Base-by-base conservation (phyloP, 1,284 basidiomycete genomes). In the Exobasidium rhododendri region DNA sequence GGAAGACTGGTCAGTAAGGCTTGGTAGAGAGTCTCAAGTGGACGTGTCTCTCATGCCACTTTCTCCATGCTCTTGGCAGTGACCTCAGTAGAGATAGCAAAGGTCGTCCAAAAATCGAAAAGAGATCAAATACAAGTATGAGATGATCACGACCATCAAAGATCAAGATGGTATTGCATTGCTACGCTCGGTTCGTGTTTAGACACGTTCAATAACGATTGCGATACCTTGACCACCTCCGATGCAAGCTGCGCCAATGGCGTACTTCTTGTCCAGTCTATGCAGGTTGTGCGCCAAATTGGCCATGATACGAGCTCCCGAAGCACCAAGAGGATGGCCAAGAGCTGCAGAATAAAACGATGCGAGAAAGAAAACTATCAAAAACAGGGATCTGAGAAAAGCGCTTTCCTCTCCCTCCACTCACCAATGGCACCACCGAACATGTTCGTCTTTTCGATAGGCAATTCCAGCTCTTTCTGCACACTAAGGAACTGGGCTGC, bases 401-500 rank as follows among this genome's bases (percentile, higher is more conserved):
- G 32, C 17, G 35, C 17, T 10, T 40, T 40, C 17, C 35, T 40
- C 35, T 40, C 54, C 54, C 17, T 30, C 4, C 13, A 59, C 65
- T 30, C n/a, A 76, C 74, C 75, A 58, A 82, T 82, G 1, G 81
- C 81, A 22, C 81, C 81, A 50, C 83, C 84, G 61, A 84, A 84
- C 30, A 84, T 70, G 80, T 85, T 85, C n/a, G 82, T 81, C 73
- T 83, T 83, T 14, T 85, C 84, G 52, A 73, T 79, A 13, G 83
- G 83, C 24, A 98, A 85, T 63, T 85, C 85, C 64, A 96, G 85
- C 47, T 91, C 85, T 83, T 94, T 90, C 83, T 97, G 92, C 1
- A 91, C 91, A 57, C 93, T 88, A 54, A 90, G 86, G 76, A 92
- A 89, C 74, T 97, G 94, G 35, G 92, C 91, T 0, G 93, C 94